Evolutionary conservation across 805 yeast species (phyloP).

Genomic region (Saccharomyces paradoxus): DNA sequence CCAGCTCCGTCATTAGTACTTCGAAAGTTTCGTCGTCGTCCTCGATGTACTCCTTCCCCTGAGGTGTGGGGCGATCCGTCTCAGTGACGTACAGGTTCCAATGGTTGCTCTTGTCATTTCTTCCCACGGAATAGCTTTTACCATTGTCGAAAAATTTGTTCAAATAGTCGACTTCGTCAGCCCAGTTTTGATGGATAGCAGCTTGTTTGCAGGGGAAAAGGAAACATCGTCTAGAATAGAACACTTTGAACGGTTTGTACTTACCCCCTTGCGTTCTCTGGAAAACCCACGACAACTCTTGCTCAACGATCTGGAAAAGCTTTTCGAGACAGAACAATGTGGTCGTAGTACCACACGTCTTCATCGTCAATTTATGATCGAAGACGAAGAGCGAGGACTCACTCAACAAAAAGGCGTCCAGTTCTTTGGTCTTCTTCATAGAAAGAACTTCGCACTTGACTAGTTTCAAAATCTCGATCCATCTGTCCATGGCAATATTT

Average conservation of each 20-base stretch:
- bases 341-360: slow-evolving; percentile 96
- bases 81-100: slow-evolving; percentile 84
- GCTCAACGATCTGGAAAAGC: slow-evolving; percentile 45
- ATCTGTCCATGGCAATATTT: slow-evolving; percentile 52
- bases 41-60: slow-evolving; percentile 1
- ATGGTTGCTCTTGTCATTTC: slow-evolving; percentile 61
- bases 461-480: slow-evolving; percentile 67
- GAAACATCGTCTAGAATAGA: slow-evolving; percentile 85
- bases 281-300: slow-evolving; percentile 36
- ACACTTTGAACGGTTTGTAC: slow-evolving; percentile 51
- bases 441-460: slow-evolving; percentile 88
- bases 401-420: slow-evolving; percentile 80
- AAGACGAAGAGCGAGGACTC: slow-evolving; percentile 89
- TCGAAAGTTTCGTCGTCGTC: slow-evolving; percentile 69
- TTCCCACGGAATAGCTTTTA: slow-evolving; percentile 70
- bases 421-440: slow-evolving; percentile 50
- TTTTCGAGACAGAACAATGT: slow-evolving; percentile 68
- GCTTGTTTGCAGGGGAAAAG: slow-evolving; percentile 86
- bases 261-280: slow-evolving; percentile 2
- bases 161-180: slow-evolving; percentile 63
- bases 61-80: slow-evolving; percentile 11
- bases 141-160: slow-evolving; percentile 57
- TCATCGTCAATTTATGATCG: slow-evolving; percentile 74
- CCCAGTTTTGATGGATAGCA: slow-evolving; percentile 79
- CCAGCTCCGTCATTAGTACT: slow-evolving; percentile 80